Evolutionary conservation across 164 flowering plant species (phyloP), one percentile per base, ranked within the genome.

Genomic region (Tetracentron sinense): DNA sequence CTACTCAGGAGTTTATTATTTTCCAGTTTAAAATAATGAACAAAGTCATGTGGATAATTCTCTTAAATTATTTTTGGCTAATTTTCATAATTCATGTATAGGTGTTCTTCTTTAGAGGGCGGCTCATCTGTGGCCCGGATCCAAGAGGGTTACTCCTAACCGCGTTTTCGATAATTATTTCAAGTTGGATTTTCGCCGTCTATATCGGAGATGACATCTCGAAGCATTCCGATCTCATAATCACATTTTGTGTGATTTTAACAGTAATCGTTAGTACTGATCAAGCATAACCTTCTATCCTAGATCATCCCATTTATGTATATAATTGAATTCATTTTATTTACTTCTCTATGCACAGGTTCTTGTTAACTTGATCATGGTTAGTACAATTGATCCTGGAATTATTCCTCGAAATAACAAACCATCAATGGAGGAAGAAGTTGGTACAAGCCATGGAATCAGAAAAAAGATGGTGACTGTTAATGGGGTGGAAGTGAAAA

Each of bases 61-160:
- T 21, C 29, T 4, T 20, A 2, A 1, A 20, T 28, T 4, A 4
- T 60, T 35, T 26, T 0, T 25, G 3, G 2, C 2, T 21, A 26
- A 35, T 46, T 61, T 16, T 42, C 64, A 2, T 14, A 54, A 3
- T 8, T n/a, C 20, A 44, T 47, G 16, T 68, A 72, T 76, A 83
- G 83, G 83, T 83, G 6, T 83, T 83, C 61, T 83, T 81, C 78
- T 74, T 74, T 23, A 62, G 77, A 29, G 84, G 87, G 12, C 58
- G 81, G 28, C 65, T 83, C n/a, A 58, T 83, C 26, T 79, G 75
- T 52, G 87, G 84, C 47, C 84, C 87, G 1, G 81, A 81, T 69
- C 84, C 84, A 19, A 77, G 75, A 68, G 84, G 83, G 49, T 61
- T 83, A 33, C 49, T 83, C 31, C 19, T 81, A 46, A 77, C 84